A percentile compares a stretch with the other conserved stretches of the same genome.
Evolutionary conservation across 257 asterid genomes (phyloP).

Genomic region (Nicotiana otophora): DNA sequence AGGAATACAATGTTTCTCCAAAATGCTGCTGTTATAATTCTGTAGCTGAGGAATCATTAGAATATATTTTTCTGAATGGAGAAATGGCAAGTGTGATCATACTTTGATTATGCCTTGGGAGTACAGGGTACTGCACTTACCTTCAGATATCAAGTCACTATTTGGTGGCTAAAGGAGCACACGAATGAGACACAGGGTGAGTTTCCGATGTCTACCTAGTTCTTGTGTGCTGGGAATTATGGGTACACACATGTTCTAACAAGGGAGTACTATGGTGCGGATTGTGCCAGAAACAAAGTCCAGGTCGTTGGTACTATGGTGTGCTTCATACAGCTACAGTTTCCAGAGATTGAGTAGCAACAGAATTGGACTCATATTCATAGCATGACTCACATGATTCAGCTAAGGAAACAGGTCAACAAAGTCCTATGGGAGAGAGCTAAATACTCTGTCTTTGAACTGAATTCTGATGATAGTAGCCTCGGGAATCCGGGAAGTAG

Average conservation of each 20-base stretch:
- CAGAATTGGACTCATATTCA: not conserved
- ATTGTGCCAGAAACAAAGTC: not conserved
- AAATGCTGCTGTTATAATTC: not conserved
- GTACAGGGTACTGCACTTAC: not conserved
- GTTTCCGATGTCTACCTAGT: too few species aligned
- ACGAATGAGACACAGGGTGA: too few species aligned
- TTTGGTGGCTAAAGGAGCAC: not conserved
- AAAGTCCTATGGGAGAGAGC: not conserved
- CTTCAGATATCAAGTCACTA: not conserved
- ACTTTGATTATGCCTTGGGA: not conserved
- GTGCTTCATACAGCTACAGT: not conserved
- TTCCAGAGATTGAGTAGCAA: not conserved
- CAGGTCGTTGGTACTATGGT: not conserved
- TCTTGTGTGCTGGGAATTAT: too few species aligned
- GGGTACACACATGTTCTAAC: too few species aligned
- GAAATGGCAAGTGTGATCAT: not conserved
- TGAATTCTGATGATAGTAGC: not conserved
- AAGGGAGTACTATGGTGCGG: too few species aligned
- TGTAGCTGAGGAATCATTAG: not conserved
- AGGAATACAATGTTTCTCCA: not conserved
- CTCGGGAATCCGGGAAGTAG: too few species aligned
- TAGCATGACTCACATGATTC: not conserved
- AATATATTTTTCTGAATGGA: not conserved
- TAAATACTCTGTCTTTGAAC: not conserved
- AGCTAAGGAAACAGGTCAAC: not conserved